Evolutionary conservation across 2,329 filamentous ascomycete species (phyloP).

Genomic region (Calonectria fujianensis): DNA sequence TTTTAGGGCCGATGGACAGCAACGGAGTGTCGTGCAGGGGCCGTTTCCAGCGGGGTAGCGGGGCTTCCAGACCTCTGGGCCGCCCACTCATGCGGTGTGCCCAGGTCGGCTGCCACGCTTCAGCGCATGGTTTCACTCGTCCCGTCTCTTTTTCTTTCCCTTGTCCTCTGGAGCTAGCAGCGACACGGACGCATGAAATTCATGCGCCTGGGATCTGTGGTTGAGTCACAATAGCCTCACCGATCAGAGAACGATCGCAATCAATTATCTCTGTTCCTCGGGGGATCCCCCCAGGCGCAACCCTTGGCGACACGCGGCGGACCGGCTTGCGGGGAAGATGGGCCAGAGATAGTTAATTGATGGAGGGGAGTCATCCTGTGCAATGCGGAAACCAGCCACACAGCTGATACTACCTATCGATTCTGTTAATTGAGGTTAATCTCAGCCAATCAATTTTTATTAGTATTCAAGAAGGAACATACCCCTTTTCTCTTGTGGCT

Average conservation of each 20-base stretch:
- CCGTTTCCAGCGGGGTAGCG: constrained; percentile 18
- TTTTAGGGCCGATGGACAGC: constrained; percentile 4
- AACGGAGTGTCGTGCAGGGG: constrained; percentile 4
- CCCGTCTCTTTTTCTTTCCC: constrained; percentile 4
- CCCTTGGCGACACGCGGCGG: constrained; percentile 18
- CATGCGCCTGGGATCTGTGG: constrained; percentile 7
- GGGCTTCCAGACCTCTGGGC: not conserved
- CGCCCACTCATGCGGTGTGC: too few relatives aligned
- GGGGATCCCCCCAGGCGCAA: not conserved
- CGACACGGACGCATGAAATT: constrained; percentile 25
- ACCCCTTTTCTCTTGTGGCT: not conserved
- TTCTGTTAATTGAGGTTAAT: not conserved
- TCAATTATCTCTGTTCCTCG: not conserved
- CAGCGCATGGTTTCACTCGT: not conserved
- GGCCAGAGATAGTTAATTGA: not conserved
- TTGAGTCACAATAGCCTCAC: constrained; percentile 7
- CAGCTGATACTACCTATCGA: not conserved
- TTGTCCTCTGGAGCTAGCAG: not conserved
- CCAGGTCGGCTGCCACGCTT: not conserved
- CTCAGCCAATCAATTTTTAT: not conserved
- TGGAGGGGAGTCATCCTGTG: not conserved
- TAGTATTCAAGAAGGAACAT: not conserved
- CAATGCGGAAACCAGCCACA: not conserved
- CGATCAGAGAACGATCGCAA: not conserved
- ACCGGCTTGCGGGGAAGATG: constrained; percentile 21